phyloP scores from a whole-genome alignment of 805 yeast species.

The Saccharomycopsis olivae region DNA sequence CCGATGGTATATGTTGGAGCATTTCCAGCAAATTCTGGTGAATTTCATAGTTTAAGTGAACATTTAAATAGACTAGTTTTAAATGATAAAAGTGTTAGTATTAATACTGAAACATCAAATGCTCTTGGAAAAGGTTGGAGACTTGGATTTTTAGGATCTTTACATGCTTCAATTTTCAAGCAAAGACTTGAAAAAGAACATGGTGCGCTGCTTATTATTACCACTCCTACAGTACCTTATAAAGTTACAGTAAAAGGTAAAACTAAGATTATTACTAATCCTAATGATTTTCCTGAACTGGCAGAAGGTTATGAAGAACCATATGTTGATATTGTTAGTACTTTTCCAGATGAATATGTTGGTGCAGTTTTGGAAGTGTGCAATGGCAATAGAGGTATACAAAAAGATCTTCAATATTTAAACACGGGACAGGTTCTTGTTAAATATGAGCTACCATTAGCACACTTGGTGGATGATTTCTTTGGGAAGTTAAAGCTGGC shows the following conservation, averaged over 20 bases:
- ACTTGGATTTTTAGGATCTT: conserved; percentile 84
- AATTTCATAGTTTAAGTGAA: conserved; percentile 82
- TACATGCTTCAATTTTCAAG: conserved; percentile 91
- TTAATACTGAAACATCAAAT: conserved; percentile 83
- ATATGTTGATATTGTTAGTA: conserved; percentile 79
- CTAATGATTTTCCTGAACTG: conserved; percentile 80
- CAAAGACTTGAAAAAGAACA: conserved; percentile 89
- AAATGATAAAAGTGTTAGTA: conserved; percentile 84
- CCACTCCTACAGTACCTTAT: conserved; percentile 95
- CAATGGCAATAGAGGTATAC: conserved; percentile 74
- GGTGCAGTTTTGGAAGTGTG: conserved; percentile 84
- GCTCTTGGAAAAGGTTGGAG: conserved; percentile 98
- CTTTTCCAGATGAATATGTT: conserved; percentile 80
- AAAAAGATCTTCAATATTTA: conserved; percentile 65
- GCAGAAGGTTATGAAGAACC: conserved; percentile 60
- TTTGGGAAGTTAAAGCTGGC: conserved; percentile 87
- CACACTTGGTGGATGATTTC: conserved; percentile 89
- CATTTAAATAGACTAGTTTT: conserved; percentile 79
- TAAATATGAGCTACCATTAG: conserved; percentile 73
- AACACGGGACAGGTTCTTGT: conserved; percentile 73
- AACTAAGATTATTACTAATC: conserved; percentile 66
- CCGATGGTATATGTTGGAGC: conserved; percentile 99
- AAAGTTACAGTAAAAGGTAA: conserved; percentile 56
- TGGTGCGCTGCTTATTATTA: conserved; percentile 83
- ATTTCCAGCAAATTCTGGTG: conserved; percentile 90